Conservation (phyloP, 495 filamentous ascomycete genomes). For the Letharia lupina region DNA sequence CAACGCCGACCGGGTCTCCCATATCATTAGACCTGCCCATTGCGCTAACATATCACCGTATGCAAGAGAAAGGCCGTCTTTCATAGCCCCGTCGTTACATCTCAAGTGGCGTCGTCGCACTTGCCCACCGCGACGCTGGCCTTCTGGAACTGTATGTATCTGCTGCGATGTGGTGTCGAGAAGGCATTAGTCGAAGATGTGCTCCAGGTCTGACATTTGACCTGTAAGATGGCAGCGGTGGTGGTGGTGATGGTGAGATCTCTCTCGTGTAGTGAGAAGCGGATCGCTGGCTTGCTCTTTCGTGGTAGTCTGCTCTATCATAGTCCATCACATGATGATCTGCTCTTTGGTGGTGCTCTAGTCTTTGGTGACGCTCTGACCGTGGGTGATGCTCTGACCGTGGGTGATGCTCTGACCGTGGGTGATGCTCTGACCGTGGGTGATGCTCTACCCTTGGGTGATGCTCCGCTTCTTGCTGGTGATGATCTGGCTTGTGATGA, state of each 20-base stretch:
- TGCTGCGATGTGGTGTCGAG: background rate
- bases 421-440: background rate
- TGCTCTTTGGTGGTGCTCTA: background rate
- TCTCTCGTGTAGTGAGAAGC: background rate
- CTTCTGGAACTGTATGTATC: background rate
- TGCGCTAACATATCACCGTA: background rate
- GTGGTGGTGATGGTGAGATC: background rate
- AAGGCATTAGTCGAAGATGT: slow-evolving; percentile 3
- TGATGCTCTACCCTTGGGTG: background rate
- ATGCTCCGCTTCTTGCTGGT: background rate
- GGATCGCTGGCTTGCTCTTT: background rate
- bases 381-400: no score
- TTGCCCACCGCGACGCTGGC: background rate
- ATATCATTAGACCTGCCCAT: background rate
- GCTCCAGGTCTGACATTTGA: background rate
- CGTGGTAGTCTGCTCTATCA: background rate
- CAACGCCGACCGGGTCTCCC: background rate
- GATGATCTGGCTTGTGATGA: background rate
- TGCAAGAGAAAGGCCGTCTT: background rate
- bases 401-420: no score
- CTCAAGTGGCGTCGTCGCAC: slow-evolving; percentile 2
- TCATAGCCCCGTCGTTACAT: background rate
- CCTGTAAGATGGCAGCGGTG: background rate
- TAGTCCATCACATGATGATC: background rate
- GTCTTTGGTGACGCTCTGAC: background rate